Evolutionary conservation across 2,329 filamentous ascomycete genomes (phyloP), one percentile per base, ranked within the genome.

Genomic region (Cladophialophora carrionii): DNA sequence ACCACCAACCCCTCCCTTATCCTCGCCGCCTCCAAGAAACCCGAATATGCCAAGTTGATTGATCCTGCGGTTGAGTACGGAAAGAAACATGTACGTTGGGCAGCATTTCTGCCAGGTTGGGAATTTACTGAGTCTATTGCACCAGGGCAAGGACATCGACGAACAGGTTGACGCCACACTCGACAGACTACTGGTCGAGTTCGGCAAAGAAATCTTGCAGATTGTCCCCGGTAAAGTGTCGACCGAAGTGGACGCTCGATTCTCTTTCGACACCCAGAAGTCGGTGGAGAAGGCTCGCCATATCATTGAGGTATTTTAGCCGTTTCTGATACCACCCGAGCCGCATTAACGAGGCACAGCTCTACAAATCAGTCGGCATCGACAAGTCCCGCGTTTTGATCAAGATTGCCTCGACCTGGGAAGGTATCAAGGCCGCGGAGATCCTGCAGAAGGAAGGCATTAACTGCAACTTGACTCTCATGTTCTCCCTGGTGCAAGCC

Each of bases 1-100:
- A 99, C 95, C 80, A 99, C 95, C 84, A 99, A 99, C 88, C 95
- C 95, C 67, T 98, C 95, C 70, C 87, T 99, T 79, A 98, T 99
- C 82, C 90, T 99, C 78, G 94, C 93, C 73, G 95, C 95, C 71
- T 93, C 95, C 78, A 98, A 99, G 87, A 98, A 98, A 88, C 78
- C 91, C 78, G 93, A 97, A 82, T 98, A 98, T 81, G 92, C 91
- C 76, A 89, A 89, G 80, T 84, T 98, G 77, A 96, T 97, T 74
- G 93, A 98, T 77, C 82, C 84, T 63, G 92, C 94, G 74, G 85
- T 97, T 73, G 85, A 84, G 71, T 93, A 92, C 81, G 94, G 91
- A 82, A 98, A 97, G 89, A 76, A 84, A 74, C 82, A 88, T 76
- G 87, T 87, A 69, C 81, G 84, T 72, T 54, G 48, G 52, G 43